Evolutionary conservation across 768 basidiomycete genomes (phyloP).

Genomic region (Tylopilus cervinicoccineus): DNA sequence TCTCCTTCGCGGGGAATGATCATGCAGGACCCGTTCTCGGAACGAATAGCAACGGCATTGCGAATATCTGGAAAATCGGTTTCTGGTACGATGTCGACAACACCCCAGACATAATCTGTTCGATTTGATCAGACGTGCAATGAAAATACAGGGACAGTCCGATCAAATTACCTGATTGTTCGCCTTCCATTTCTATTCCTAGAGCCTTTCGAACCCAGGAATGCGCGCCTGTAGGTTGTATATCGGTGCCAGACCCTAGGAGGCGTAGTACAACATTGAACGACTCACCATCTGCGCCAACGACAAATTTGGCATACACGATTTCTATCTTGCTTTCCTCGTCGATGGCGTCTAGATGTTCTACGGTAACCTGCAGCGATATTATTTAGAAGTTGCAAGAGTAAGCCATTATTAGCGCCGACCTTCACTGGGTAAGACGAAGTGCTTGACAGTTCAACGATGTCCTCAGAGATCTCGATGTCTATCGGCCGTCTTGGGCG

Average conservation of each 20-base stretch:
- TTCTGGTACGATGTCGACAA: background rate
- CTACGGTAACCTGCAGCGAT: background rate
- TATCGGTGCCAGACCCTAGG: background rate
- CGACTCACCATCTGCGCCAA: background rate
- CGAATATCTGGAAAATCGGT: conserved; percentile 3
- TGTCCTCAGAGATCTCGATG: conserved; percentile 34
- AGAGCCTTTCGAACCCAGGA: conserved; percentile 45
- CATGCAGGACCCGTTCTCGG: background rate
- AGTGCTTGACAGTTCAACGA: conserved; percentile 3
- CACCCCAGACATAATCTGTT: background rate
- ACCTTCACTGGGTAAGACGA: conserved; percentile 15
- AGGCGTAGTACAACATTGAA: background rate
- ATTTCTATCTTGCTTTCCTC: conserved; percentile 30
- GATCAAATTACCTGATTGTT: background rate
- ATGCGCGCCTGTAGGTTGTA: conserved; percentile 34
- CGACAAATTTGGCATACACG: conserved; percentile 16
- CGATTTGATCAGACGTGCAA: background rate
- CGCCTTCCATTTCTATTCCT: conserved; percentile 43
- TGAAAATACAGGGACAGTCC: background rate
- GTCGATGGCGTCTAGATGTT: conserved; percentile 19
- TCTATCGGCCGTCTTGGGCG: conserved; percentile 30
- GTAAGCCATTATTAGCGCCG: background rate
- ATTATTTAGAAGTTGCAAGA: background rate
- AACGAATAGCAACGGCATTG: background rate
- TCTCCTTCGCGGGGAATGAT: conserved; percentile 2